A percentile compares a stretch with the other conserved stretches of the same genome.
These are phyloP conservation scores for Buddleja alternifolia DNA, from an alignment of 257 asterid species.

Conservation along the genomic window DNA sequence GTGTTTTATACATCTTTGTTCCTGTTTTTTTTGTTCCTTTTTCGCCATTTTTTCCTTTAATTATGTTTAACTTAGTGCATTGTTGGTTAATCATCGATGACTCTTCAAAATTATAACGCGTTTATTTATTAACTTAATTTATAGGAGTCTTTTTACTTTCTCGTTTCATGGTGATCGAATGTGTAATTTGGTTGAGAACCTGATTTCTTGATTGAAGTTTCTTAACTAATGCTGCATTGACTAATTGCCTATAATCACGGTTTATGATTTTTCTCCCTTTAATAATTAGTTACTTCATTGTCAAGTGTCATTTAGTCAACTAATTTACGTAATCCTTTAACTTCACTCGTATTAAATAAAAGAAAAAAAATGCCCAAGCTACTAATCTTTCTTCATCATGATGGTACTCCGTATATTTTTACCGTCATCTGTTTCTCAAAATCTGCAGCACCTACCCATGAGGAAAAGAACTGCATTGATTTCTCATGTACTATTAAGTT, in stretches of 20 bases:
- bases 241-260: not conserved
- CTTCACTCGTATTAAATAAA: not conserved
- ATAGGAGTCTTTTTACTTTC: not conserved
- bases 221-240: slow-evolving; percentile 4
- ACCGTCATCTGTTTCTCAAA: too few relatives aligned
- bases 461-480: not conserved
- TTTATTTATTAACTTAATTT: not conserved
- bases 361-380: not conserved
- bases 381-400: too few relatives aligned
- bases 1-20: slow-evolving; percentile 12
- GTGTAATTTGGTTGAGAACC: not conserved
- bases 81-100: not conserved
- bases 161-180: not conserved
- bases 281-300: not conserved
- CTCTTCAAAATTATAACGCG: not conserved
- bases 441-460: not conserved
- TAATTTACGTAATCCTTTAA: not conserved
- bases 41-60: not conserved
- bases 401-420: not conserved
- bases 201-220: not conserved
- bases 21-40: not conserved
- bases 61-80: not conserved
- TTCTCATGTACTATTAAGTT: too few relatives aligned
- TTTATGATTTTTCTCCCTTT: not conserved
- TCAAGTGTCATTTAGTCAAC: not conserved